Base-by-base conservation (phyloP, 495 filamentous ascomycete species). In the Trypethelium eluteriae region DNA sequence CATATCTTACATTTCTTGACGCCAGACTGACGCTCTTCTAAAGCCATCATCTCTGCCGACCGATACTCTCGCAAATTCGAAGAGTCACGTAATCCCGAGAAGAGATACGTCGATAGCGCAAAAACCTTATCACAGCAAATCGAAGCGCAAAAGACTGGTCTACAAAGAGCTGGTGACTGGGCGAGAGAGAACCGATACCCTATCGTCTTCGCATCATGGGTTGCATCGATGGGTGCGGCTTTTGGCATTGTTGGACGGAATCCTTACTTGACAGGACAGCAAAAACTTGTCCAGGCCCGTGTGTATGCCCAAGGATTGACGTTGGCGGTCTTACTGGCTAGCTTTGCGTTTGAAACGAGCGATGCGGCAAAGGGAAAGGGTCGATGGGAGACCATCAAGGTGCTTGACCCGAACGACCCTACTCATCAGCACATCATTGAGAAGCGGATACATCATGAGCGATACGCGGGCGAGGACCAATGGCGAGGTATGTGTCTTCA, bases 251-350 rank as follows among this genome's bases (percentile, higher is more conserved):
- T 97, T 50, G 83, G 88, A 63, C 83, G 90, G 67, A 93, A 90
- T 77, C 85, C 83, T 62, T 92, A 89, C 77, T 77, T 98, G 6
- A 85, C 81, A 25, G 84, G 83, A 1, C 76, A 81, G 70, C 94
- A 98, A 84, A 98, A 98, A 82, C 80, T 98, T 36, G 94, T 98
- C 25, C 94, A 98, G 82, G 95, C 95, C 10, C 86, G 94, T 82
- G 88, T 98, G 68, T 98, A 98, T 79, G 94, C 94, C n/a, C 94
- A 98, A 80, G 92, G 92, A 16, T 79, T 96, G 72, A 97, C 94
- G 62, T 79, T 98, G 18, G 90, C 89, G 73, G 91, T 98, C 63
- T 79, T 98, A 67, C 80, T 96, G 71, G 91, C 90, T 39, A 89
- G 86, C 66, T 93, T 95, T 47, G 91, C 85, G 18, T 89, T 98